phyloP scores from a whole-genome alignment of 192 early-diverging fungal genomes.

The Backusella tarrabulga region DNA sequence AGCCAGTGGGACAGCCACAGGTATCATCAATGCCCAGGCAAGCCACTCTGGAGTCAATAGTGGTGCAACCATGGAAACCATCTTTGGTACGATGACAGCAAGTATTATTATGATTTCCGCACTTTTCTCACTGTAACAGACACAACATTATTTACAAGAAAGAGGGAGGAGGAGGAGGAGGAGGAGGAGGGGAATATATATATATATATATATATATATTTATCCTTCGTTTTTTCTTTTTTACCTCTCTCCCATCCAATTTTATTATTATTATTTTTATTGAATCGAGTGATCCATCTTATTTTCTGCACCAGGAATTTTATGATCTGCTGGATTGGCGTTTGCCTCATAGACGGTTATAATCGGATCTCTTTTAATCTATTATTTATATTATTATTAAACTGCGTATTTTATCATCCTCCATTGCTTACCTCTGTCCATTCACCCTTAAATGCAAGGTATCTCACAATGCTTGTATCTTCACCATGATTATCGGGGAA shows the following conservation, averaged over 20 bases:
- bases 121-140: not conserved
- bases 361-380: constrained; percentile 66
- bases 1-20: not conserved
- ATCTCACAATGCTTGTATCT: constrained; percentile 73
- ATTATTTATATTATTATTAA: not conserved
- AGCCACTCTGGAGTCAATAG: not conserved
- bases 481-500: constrained; percentile 79
- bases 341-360: constrained; percentile 67
- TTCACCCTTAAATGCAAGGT: constrained; percentile 91
- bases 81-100: not conserved
- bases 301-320: constrained; percentile 48
- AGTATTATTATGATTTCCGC: not conserved
- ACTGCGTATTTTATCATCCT: not conserved
- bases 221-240: not conserved
- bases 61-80: not conserved
- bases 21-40: not conserved
- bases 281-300: constrained; percentile 46
- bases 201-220: too few relatives aligned
- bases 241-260: too few relatives aligned
- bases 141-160: not conserved
- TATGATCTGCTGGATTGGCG: constrained; percentile 75
- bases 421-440: constrained; percentile 60
- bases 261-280: constrained; percentile 19
- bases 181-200: too few relatives aligned
- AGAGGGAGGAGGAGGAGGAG: too few relatives aligned